A percentile compares a stretch with the other conserved stretches of the same genome.
phyloP scores from a whole-genome alignment of 2,329 filamentous ascomycete species.

The Parascedosporium putredinis region DNA sequence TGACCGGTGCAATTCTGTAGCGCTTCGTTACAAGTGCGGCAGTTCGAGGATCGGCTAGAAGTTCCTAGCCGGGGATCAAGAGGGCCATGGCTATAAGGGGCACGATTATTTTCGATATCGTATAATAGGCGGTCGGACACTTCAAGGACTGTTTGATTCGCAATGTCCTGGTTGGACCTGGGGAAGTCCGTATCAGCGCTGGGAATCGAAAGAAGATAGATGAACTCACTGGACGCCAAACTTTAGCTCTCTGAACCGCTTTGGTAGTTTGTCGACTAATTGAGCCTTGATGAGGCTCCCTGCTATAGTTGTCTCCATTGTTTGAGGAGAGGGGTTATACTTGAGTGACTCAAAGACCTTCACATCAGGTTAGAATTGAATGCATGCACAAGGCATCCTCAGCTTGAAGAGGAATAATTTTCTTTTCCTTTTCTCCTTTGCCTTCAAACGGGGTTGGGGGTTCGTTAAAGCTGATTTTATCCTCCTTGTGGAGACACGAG shows the following conservation, averaged over 20 bases:
- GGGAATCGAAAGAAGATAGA: not conserved
- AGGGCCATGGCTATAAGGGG: slow-evolving; percentile 70
- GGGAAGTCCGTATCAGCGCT: not conserved
- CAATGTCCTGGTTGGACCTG: slow-evolving; percentile 85
- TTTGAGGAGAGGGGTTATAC: too few relatives aligned
- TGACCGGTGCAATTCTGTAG: slow-evolving; percentile 85
- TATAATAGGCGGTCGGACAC: slow-evolving; percentile 92
- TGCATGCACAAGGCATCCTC: too few relatives aligned
- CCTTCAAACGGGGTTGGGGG: too few relatives aligned
- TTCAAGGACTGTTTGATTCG: slow-evolving; percentile 89
- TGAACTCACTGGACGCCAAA: slow-evolving; percentile 77
- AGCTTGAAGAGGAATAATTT: too few relatives aligned
- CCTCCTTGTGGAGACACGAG: too few relatives aligned
- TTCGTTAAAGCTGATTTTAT: too few relatives aligned
- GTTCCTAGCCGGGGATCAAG: slow-evolving; percentile 83
- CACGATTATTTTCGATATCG: slow-evolving; percentile 71
- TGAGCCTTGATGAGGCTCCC: slow-evolving; percentile 61
- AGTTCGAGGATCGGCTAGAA: slow-evolving; percentile 70
- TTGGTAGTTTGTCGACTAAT: slow-evolving; percentile 78
- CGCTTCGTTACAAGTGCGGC: slow-evolving; percentile 72
- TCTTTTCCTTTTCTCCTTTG: too few relatives aligned
- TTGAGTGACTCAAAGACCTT: too few relatives aligned
- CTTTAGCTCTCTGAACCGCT: slow-evolving; percentile 85
- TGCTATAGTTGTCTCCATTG: slow-evolving; percentile 10
- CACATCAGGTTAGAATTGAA: too few relatives aligned